Evolutionary conservation across 192 early-diverging fungal species (phyloP).

Genomic region (Allomyces macrogynus): DNA sequence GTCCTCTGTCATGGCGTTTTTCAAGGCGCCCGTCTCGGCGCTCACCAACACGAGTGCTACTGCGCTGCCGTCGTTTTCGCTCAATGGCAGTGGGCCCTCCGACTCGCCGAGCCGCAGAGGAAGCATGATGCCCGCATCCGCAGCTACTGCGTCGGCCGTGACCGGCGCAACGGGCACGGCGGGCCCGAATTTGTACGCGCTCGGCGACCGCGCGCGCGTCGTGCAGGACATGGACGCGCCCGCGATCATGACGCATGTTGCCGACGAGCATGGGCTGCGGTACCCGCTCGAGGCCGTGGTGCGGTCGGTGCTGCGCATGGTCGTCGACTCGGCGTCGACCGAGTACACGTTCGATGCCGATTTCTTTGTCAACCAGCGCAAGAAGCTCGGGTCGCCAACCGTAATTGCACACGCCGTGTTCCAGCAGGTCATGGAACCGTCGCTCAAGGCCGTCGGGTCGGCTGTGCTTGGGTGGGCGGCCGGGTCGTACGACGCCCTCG

Average conservation of each 20-base stretch:
- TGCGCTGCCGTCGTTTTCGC: background rate
- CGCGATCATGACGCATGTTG: background rate
- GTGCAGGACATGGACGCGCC: background rate
- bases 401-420: conserved; percentile 43
- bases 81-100: background rate
- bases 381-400: background rate
- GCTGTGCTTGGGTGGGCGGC: conserved; percentile 55
- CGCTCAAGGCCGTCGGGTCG: conserved; percentile 17
- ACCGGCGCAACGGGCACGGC: background rate
- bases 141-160: background rate
- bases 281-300: background rate
- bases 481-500: conserved; percentile 64
- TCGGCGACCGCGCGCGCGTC: background rate
- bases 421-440: conserved; percentile 69
- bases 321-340: conserved; percentile 84
- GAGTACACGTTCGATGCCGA: conserved; percentile 84
- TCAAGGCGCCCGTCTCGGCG: background rate
- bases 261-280: background rate
- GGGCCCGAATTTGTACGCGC: background rate
- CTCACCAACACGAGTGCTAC: too few relatives aligned
- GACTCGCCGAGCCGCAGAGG: too few relatives aligned
- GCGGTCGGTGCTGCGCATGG: background rate
- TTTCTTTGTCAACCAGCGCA: conserved; percentile 52
- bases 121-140: too few relatives aligned
- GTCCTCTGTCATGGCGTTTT: conserved; percentile 10